phyloP scores from a whole-genome alignment of 78 protist genomes.

The Mastigamoeba balamuthi region DNA sequence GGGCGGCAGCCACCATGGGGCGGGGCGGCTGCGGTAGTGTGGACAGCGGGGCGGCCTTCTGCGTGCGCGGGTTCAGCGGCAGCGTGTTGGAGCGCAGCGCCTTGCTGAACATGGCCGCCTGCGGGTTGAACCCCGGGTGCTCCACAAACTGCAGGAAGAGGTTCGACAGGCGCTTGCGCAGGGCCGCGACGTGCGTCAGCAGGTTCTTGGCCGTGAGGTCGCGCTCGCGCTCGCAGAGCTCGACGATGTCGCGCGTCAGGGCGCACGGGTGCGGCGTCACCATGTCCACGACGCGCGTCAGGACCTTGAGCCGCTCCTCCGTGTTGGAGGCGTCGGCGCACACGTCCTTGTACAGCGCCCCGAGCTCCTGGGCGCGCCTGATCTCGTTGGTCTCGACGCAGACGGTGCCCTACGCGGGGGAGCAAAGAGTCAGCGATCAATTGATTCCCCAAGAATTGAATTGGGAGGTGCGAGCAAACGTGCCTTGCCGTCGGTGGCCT shows the following conservation, averaged over 20 bases:
- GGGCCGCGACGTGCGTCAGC: not conserved
- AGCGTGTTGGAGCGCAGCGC: no score
- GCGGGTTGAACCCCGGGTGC: constrained; percentile 72
- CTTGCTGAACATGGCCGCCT: constrained; percentile 42
- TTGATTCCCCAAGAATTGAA: no score
- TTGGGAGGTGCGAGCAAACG: no score
- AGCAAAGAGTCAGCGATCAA: not conserved
- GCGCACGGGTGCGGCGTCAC: constrained; percentile 61
- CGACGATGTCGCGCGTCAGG: constrained; percentile 51
- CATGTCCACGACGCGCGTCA: constrained; percentile 54
- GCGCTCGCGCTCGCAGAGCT: constrained; percentile 68
- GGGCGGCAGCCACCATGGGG: no score
- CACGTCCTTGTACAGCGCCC: constrained; percentile 36
- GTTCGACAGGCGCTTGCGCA: constrained; percentile 32
- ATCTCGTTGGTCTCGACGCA: constrained; percentile 60
- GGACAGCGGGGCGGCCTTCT: no score
- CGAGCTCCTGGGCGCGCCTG: constrained; percentile 57
- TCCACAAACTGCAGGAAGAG: constrained; percentile 55
- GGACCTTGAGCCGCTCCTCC: constrained; percentile 65
- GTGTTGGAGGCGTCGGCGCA: not conserved
- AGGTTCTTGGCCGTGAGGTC: constrained; percentile 27
- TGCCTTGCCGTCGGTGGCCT: no score
- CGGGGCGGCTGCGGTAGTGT: no score
- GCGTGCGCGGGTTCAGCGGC: no score
- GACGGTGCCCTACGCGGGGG: not conserved